phyloP scores from a whole-genome alignment of 139 green algal species.

The Mychonastes homosphaera region DNA sequence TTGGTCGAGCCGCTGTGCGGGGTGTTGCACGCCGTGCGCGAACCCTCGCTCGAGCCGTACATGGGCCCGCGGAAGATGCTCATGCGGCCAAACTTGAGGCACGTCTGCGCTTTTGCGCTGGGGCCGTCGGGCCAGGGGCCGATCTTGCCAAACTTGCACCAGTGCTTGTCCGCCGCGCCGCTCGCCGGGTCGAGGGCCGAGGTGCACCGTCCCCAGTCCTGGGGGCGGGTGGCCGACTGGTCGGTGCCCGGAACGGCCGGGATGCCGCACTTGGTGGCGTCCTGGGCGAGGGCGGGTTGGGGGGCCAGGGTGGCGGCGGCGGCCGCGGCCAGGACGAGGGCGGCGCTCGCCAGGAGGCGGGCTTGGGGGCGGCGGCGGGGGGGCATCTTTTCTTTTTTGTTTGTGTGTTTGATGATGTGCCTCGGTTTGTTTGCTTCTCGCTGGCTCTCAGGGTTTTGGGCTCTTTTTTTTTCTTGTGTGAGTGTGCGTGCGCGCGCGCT shows the following conservation, averaged over 20 bases:
- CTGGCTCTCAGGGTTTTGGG: too few species aligned
- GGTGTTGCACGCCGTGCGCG: slow-evolving; percentile 18
- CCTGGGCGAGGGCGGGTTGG: background rate
- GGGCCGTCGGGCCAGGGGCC: slow-evolving; percentile 7
- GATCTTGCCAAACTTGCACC: slow-evolving; percentile 15
- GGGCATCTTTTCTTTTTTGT: too few species aligned
- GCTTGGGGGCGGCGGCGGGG: too few species aligned
- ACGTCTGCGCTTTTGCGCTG: slow-evolving; percentile 6
- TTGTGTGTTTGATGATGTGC: too few species aligned
- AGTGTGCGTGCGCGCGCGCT: too few species aligned
- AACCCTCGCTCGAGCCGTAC: slow-evolving; percentile 13
- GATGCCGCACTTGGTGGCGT: background rate
- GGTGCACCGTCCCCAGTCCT: slow-evolving; percentile 14
- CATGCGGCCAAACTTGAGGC: slow-evolving; percentile 20
- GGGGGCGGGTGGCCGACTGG: slow-evolving; percentile 1
- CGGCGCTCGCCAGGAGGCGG: background rate
- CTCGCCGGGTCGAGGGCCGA: slow-evolving; percentile 1
- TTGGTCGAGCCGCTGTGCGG: slow-evolving; percentile 4
- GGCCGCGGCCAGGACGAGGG: background rate
- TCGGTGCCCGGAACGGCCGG: background rate
- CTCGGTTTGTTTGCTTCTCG: too few species aligned
- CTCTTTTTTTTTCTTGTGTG: too few species aligned
- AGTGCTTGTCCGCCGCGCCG: background rate
- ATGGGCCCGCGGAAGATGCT: slow-evolving; percentile 18
- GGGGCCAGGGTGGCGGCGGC: background rate